Percentiles rank a stretch among this genome's conserved stretches.
Conservation (phyloP, 2,329 filamentous ascomycete species). For the Colletotrichum truncatum region DNA sequence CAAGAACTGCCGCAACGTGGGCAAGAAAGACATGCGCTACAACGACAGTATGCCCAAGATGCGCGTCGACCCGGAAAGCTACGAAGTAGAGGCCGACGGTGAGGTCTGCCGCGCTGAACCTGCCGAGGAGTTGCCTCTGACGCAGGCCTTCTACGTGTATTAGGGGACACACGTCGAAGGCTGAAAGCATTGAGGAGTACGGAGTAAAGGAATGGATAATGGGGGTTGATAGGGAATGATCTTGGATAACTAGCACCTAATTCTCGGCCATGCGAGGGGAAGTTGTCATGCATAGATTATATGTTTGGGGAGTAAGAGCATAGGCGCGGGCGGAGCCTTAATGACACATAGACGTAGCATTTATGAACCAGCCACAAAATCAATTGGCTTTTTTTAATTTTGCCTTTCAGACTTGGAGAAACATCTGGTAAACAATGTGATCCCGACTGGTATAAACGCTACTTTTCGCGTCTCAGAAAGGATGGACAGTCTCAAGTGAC, state of each 20-base stretch:
- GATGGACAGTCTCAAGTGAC: too few relatives aligned
- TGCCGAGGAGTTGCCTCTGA: constrained; percentile 74
- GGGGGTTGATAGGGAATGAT: not conserved
- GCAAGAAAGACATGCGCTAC: constrained; percentile 90
- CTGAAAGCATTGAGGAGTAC: too few relatives aligned
- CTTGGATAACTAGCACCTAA: not conserved
- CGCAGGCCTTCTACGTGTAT: constrained; percentile 82
- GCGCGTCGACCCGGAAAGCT: constrained; percentile 91
- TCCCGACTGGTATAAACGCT: too few relatives aligned
- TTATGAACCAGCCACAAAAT: constrained; percentile 9
- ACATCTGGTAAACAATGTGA: too few relatives aligned
- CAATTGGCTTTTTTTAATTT: not conserved
- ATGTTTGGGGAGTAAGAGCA: not conserved
- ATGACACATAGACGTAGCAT: constrained; percentile 17
- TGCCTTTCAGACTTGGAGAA: too few relatives aligned
- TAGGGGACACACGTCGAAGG: too few relatives aligned
- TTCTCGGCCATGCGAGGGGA: not conserved
- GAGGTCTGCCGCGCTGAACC: constrained; percentile 78
- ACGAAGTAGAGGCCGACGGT: constrained; percentile 87
- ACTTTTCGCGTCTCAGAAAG: too few relatives aligned
- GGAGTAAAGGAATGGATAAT: not conserved
- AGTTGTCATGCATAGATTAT: not conserved
- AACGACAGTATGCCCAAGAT: constrained; percentile 87
- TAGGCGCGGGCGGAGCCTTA: not conserved
- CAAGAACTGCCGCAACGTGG: constrained; percentile 75